Evolutionary conservation across 2,329 filamentous ascomycete genomes (phyloP), one percentile per base, ranked within the genome.

Genomic region (Arachnomyces sp.): DNA sequence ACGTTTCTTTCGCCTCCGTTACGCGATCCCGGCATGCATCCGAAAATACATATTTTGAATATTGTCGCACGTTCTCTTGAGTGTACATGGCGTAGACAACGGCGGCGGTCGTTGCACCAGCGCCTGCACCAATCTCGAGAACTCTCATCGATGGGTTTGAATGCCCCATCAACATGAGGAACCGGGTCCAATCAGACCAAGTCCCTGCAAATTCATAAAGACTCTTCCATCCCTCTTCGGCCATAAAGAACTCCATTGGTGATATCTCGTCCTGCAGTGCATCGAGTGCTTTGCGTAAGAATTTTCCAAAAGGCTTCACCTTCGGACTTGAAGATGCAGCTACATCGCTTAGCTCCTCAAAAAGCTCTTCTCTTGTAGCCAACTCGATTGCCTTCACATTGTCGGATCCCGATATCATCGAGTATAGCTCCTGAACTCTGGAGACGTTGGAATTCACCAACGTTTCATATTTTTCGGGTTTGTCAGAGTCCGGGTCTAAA

Each of bases 21-120:
- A 43, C 36, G 29, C 65, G 60, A 1, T 38, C 34, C 20, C 54
- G 49, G 7, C 44, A 40, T 1, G 59, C 61, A 4, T 53, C 48
- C 16, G 55, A 54, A 40, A 70, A 67, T 50, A 68, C 9, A 15
- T 38, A 38, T 15, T 31, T 31, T 6, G n/a, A 28, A 17, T 38
- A 38, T 18, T 16, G 14, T 5, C 25, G 36, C 14, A 31, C 25
- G 6, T n/a, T n/a, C 12, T 31, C 20, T 12, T n/a, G 7, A 4
- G 28, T 13, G 12, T 28, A 28, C 6, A 45, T 32, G 7, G 38
- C 30, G 7, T 36, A 7, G 0, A 49, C 15, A n/a, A 40, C 28
- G 12, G 30, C 3, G 13, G 34, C n/a, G 6, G 45, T 49, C 8
- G 34, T 25, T 8, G 40, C 43, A 12, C 47, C 47, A 2, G 46